Conservation (phyloP, 2,329 filamentous ascomycete genomes). For the Colletotrichum trifolii region DNA sequence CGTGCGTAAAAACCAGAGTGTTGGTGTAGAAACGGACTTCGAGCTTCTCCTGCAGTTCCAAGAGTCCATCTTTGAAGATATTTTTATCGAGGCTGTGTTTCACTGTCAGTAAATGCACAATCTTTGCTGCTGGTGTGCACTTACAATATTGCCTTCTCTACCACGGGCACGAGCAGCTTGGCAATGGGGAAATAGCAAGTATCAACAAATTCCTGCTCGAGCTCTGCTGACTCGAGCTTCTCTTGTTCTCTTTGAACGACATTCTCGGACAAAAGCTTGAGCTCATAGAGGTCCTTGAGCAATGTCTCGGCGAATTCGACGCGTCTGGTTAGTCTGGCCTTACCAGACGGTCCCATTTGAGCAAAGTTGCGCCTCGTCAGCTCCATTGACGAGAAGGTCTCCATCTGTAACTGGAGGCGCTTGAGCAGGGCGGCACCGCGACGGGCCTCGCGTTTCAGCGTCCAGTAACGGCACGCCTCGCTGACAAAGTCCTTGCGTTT, state of each 20-base stretch:
- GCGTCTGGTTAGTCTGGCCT: conserved; percentile 79
- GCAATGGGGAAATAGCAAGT: conserved; percentile 91
- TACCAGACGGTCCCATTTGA: conserved; percentile 90
- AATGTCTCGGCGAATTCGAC: conserved; percentile 88
- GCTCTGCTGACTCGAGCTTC: conserved; percentile 80
- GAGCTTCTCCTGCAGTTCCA: conserved; percentile 62
- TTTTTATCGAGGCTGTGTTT: conserved; percentile 70
- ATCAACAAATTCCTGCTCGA: conserved; percentile 84
- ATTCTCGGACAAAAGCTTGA: conserved; percentile 76
- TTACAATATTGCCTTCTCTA: conserved; percentile 85
- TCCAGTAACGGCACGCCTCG: conserved; percentile 98
- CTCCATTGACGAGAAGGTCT: conserved; percentile 97
- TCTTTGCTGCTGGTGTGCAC: conserved; percentile 50
- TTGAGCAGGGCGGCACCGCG: conserved; percentile 93
- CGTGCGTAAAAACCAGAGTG: conserved; percentile 66
- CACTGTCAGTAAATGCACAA: conserved; percentile 50
- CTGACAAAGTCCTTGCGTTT: conserved; percentile 93
- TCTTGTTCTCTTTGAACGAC: conserved; percentile 80
- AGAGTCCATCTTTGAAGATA: conserved; percentile 66
- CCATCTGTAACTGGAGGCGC: conserved; percentile 91
- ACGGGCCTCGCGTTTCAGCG: conserved; percentile 91
- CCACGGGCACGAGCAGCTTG: conserved; percentile 78
- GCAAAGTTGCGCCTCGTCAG: conserved; percentile 94
- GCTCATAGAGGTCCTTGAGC: conserved; percentile 79
- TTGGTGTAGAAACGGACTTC: conserved; percentile 68